Percentiles rank a stretch among this genome's conserved stretches.
Conservation (phyloP, 257 asterid species). For the Fraxinus pennsylvanica region DNA sequence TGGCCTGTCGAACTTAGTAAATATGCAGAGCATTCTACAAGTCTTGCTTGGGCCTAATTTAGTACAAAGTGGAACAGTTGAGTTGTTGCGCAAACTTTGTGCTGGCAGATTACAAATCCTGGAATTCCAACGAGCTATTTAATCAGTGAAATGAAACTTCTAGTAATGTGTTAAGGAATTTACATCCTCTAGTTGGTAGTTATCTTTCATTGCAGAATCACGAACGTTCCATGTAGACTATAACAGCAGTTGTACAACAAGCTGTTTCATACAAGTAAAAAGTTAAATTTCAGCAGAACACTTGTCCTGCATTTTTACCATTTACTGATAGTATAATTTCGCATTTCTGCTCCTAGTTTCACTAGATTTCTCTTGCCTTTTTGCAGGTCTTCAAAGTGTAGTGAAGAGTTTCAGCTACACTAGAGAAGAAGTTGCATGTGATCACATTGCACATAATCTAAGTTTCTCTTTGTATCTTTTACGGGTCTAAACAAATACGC, state of each 20-base stretch:
- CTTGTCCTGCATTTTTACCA: neutral
- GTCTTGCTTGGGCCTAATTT: neutral
- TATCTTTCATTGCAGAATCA: neutral
- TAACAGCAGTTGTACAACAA: neutral
- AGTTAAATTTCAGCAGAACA: neutral
- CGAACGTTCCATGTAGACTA: neutral
- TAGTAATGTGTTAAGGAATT: neutral
- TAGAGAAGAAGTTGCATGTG: neutral
- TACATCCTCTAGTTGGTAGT: neutral
- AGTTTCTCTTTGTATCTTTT: neutral
- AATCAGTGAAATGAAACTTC: neutral
- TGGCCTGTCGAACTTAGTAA: no score
- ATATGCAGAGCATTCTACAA: no score
- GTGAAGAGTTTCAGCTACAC: neutral
- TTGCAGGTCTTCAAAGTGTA: neutral
- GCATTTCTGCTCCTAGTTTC: neutral
- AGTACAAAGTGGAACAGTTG: neutral
- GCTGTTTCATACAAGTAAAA: neutral
- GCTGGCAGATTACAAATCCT: neutral
- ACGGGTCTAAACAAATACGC: neutral
- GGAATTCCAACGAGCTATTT: neutral
- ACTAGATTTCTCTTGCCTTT: neutral
- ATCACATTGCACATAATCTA: neutral
- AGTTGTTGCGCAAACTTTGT: neutral
- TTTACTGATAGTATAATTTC: neutral